A percentile compares a stretch with the other conserved stretches of the same genome.
These are phyloP conservation scores for Suhomyces sp. DNA, from an alignment of 805 yeast species.

Conservation along the genomic window DNA sequence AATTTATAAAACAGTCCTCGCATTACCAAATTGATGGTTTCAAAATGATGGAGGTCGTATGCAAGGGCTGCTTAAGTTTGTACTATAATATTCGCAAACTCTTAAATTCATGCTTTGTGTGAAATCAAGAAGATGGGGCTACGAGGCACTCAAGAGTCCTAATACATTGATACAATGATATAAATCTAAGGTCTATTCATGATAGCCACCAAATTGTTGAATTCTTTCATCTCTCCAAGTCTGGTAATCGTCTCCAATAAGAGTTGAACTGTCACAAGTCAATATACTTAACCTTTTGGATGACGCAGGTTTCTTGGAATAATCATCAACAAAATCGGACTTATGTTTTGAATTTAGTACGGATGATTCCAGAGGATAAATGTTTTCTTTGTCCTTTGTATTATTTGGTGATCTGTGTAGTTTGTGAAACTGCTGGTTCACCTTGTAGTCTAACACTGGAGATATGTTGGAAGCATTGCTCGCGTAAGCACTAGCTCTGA, in stretches of 20 bases:
- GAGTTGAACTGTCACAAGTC: constrained; percentile 37
- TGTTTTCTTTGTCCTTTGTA: neutral
- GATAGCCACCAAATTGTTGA: constrained; percentile 16
- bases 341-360: neutral
- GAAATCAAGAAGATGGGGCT: too few relatives aligned
- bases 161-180: too few relatives aligned
- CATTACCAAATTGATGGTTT: too few relatives aligned
- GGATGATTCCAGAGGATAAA: too few relatives aligned
- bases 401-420: neutral
- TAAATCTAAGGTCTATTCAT: too few relatives aligned
- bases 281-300: constrained; percentile 17
- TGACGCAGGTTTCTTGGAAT: neutral
- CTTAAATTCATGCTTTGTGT: too few relatives aligned
- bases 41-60: too few relatives aligned
- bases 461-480: neutral
- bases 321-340: neutral
- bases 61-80: too few relatives aligned
- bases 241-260: constrained; percentile 41
- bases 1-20: too few relatives aligned
- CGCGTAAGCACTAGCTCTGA: neutral
- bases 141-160: too few relatives aligned
- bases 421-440: neutral
- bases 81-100: too few relatives aligned
- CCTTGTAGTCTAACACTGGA: too few relatives aligned
- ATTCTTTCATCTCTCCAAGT: constrained; percentile 41